Conservation (phyloP, 1,284 basidiomycete species). For the Porogramme epimiltina region DNA sequence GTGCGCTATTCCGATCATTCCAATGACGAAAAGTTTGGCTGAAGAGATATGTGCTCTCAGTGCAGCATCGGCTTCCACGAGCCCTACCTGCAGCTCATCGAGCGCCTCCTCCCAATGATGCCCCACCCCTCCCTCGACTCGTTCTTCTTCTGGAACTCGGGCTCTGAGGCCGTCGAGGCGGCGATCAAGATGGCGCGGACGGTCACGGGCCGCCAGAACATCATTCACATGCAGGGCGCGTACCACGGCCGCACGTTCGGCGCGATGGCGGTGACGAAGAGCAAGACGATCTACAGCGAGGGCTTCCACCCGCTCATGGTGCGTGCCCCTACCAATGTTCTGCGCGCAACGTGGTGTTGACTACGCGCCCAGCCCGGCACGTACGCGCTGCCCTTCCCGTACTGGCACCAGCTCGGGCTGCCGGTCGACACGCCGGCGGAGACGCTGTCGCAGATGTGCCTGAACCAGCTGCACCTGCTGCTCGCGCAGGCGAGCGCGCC, state of each 20-base stretch:
- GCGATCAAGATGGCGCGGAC: constrained; percentile 80
- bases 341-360: too few species aligned
- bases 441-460: constrained; percentile 67
- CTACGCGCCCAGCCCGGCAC: constrained; percentile 82
- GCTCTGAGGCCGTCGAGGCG: constrained; percentile 88
- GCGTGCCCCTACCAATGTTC: constrained; percentile 23
- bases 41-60: constrained; percentile 37
- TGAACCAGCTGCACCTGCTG: constrained; percentile 84
- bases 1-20: constrained; percentile 28
- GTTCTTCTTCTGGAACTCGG: constrained; percentile 97
- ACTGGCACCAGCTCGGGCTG: constrained; percentile 87
- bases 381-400: constrained; percentile 85
- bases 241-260: constrained; percentile 90
- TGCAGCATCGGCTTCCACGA: constrained; percentile 80
- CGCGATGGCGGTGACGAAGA: constrained; percentile 86
- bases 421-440: constrained; percentile 63
- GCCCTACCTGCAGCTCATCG: constrained; percentile 78
- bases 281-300: constrained; percentile 89
- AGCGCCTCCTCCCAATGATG: constrained; percentile 80
- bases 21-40: not conserved
- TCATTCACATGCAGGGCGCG: constrained; percentile 89
- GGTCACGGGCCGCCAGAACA: constrained; percentile 81
- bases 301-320: constrained; percentile 85
- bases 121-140: constrained; percentile 88
- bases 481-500: constrained; percentile 86